A percentile compares a stretch with the other conserved stretches of the same genome.
Conservation (phyloP, 257 asterid genomes). For the Solanum clarkiae region DNA sequence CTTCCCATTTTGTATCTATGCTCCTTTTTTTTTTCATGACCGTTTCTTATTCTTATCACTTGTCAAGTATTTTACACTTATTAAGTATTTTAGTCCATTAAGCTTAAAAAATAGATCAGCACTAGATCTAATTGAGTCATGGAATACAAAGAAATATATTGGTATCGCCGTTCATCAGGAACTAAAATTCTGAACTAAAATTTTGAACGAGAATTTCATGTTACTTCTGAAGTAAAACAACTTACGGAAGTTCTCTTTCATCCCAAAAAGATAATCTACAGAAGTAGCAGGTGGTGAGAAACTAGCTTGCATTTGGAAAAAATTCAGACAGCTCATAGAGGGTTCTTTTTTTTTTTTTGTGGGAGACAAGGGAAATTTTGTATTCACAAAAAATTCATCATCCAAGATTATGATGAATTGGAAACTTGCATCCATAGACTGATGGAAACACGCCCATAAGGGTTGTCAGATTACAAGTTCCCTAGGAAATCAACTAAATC, state of each 20-base stretch:
- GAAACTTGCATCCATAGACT: neutral
- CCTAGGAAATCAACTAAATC: neutral
- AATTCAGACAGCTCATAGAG: neutral
- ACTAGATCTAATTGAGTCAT: neutral
- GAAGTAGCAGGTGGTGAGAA: neutral
- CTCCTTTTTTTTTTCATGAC: neutral
- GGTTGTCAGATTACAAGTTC: neutral
- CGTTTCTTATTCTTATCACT: neutral
- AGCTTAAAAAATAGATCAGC: neutral
- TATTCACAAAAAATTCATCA: neutral
- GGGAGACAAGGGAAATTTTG: neutral
- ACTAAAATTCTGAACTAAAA: neutral
- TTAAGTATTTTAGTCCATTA: neutral
- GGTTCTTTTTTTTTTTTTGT: neutral
- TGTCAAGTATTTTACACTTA: neutral
- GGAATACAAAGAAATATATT: neutral
- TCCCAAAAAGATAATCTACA: neutral
- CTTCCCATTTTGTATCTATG: neutral
- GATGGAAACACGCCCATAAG: neutral
- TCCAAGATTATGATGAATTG: neutral
- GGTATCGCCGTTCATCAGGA: neutral
- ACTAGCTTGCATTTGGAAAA: neutral
- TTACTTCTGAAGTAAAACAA: neutral
- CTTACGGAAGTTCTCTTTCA: neutral
- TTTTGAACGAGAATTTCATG: neutral